Conservation (phyloP, 352 stramenopile genomes). For the Thraustochytrium sp. region DNA sequence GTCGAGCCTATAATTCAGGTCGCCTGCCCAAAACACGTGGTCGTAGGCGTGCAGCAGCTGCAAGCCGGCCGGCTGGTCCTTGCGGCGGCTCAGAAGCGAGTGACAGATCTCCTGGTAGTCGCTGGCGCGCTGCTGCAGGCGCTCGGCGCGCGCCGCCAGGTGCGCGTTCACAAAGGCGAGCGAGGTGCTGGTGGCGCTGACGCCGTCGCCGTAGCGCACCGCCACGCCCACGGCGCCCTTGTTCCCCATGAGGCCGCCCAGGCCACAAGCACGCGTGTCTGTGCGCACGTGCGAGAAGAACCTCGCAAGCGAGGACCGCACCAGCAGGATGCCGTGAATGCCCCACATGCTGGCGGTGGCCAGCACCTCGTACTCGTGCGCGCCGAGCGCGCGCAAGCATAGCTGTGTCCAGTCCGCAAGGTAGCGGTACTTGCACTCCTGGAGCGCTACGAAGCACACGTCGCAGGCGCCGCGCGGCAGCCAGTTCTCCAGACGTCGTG, state of each 20-base stretch:
- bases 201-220: conserved; percentile 34
- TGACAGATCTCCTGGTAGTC: conserved; percentile 51
- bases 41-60: conserved; percentile 51
- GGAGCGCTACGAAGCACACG: conserved; percentile 44
- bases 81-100: neutral
- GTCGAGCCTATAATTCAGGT: conserved; percentile 53
- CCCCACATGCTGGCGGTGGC: conserved; percentile 44
- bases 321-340: conserved; percentile 51
- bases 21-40: conserved; percentile 52
- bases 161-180: conserved; percentile 52
- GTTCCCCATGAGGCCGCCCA: conserved; percentile 52
- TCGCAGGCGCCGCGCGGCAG: conserved; percentile 10
- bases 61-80: neutral
- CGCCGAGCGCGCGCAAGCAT: neutral
- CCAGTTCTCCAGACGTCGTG: neutral
- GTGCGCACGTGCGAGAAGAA: conserved; percentile 42
- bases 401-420: conserved; percentile 13
- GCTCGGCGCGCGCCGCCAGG: conserved; percentile 48
- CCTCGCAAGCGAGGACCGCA: conserved; percentile 21
- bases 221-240: conserved; percentile 52
- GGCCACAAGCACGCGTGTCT: conserved; percentile 47
- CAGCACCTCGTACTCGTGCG: conserved; percentile 45
- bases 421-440: conserved; percentile 41
- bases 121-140: conserved; percentile 34
- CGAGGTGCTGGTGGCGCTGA: conserved; percentile 41